Conservation (phyloP, 2,329 filamentous ascomycete genomes). For the Neofusicoccum ribis region DNA sequence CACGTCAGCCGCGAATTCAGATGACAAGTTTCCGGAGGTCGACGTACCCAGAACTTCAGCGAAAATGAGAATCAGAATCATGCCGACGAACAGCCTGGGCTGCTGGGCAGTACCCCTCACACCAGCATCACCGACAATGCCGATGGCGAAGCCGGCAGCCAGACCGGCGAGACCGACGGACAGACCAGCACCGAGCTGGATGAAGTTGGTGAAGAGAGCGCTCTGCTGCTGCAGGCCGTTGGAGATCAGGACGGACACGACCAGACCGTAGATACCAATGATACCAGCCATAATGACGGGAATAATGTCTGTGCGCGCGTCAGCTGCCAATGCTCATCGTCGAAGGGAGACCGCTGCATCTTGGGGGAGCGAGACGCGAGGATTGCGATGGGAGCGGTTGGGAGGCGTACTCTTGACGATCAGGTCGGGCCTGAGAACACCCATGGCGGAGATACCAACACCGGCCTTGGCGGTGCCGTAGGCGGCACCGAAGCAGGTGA, state of each 20-base stretch:
- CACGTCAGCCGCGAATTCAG: conserved; percentile 15
- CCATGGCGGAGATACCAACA: conserved; percentile 97
- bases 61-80: conserved; percentile 99
- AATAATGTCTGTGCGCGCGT: conserved; percentile 74
- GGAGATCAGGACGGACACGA: conserved; percentile 56
- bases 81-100: conserved; percentile 87
- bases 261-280: conserved; percentile 84
- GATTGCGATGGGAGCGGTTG: background rate
- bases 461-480: conserved; percentile 99
- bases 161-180: conserved; percentile 78
- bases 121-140: conserved; percentile 73
- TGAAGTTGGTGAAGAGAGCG: conserved; percentile 53
- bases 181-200: conserved; percentile 55
- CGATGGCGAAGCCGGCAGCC: conserved; percentile 78
- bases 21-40: background rate
- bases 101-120: conserved; percentile 83
- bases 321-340: conserved; percentile 19
- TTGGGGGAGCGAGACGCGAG: conserved; percentile 22
- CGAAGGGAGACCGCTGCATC: conserved; percentile 20
- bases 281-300: conserved; percentile 99
- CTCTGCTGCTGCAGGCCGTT: conserved; percentile 51
- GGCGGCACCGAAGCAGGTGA: conserved; percentile 93
- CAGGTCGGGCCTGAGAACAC: conserved; percentile 94
- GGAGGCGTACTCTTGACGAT: conserved; percentile 95
- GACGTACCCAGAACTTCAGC: conserved; percentile 91